phyloP scores from a whole-genome alignment of 345 rosid species.

The Lumnitzera littorea region DNA sequence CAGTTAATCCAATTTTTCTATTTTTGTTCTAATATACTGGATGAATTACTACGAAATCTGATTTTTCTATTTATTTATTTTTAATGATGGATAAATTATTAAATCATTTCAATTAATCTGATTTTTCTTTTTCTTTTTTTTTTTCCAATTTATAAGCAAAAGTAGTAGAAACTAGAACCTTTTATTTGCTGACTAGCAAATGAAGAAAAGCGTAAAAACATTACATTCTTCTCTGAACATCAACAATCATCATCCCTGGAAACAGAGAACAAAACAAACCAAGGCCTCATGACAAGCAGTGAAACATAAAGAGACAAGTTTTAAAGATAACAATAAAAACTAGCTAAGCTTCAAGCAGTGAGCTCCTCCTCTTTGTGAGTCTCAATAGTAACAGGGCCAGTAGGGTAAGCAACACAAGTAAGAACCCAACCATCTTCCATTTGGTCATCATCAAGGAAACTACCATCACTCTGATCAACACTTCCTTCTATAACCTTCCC shows the following conservation, averaged over 20 bases:
- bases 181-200: neutral
- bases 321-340: neutral
- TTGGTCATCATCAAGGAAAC: constrained; percentile 87
- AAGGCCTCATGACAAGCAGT: neutral
- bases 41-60: too few species aligned
- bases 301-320: neutral
- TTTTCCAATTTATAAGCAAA: neutral
- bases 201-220: neutral
- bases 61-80: too few species aligned
- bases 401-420: constrained; percentile 72
- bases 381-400: constrained; percentile 46
- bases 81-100: too few species aligned
- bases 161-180: constrained; percentile 5
- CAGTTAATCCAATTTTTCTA: too few species aligned
- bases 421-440: constrained; percentile 56
- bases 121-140: too few species aligned
- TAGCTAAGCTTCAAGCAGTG: constrained; percentile 11
- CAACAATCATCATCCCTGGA: constrained; percentile 3
- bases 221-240: neutral
- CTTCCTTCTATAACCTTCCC: constrained; percentile 45
- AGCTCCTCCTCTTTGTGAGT: constrained; percentile 95
- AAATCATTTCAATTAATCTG: too few species aligned
- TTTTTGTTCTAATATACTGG: too few species aligned
- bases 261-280: neutral
- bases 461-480: constrained; percentile 75